Evolutionary conservation across 345 rosid species (phyloP).

Genomic region (Eucalyptus cladocalyx): DNA sequence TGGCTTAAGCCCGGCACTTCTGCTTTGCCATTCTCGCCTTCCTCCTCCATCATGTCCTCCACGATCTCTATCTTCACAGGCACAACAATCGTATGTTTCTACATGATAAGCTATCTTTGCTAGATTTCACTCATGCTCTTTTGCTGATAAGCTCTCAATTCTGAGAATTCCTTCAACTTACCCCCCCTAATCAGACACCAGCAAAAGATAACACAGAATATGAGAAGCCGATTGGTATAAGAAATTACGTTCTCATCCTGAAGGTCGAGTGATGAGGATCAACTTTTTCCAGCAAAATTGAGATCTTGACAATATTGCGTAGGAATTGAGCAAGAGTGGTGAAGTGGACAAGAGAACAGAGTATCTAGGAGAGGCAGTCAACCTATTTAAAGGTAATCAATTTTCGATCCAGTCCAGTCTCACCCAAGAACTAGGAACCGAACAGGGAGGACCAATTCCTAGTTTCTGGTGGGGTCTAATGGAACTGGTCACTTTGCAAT

Average conservation of each 20-base stretch:
- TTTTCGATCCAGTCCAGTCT: too few species aligned
- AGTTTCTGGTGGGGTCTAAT: too few species aligned
- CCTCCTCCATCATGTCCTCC: not conserved
- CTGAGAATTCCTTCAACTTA: not conserved
- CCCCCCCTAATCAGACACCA: not conserved
- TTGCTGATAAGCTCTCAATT: not conserved
- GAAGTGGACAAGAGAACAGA: conserved; percentile 31
- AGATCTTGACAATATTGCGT: not conserved
- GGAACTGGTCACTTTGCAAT: too few species aligned
- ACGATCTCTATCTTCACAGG: not conserved
- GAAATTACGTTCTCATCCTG: not conserved
- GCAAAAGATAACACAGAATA: not conserved
- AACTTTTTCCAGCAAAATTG: not conserved
- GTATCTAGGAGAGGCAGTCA: conserved; percentile 47
- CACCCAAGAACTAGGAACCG: too few species aligned
- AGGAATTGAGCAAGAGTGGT: not conserved
- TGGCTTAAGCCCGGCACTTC: not conserved
- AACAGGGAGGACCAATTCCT: too few species aligned
- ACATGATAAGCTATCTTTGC: not conserved
- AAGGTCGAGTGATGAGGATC: not conserved
- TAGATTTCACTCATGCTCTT: not conserved
- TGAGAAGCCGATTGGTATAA: not conserved
- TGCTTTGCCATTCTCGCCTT: not conserved
- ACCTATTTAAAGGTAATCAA: too few species aligned
- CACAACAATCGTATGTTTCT: not conserved